Evolutionary conservation across 345 rosid genomes (phyloP), one percentile per base, ranked within the genome.

Genomic region (Clausena lansium): DNA sequence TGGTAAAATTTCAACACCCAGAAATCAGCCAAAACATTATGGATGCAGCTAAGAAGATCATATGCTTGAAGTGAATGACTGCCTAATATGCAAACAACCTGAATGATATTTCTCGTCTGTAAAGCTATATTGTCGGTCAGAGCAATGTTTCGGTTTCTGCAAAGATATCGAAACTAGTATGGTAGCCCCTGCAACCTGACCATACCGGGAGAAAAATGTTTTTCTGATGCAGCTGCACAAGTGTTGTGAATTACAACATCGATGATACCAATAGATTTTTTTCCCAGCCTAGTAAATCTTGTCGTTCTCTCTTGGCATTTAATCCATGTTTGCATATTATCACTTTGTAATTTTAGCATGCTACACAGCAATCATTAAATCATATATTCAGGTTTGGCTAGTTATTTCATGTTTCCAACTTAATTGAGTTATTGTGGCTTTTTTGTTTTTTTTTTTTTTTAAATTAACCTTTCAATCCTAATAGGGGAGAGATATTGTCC

Each of bases 31-130:
- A 89, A 84, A 87, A 84, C 84, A 83, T 93, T 70, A 45, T 84
- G 52, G 93, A 91, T 41, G 45, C 89, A 14, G 64, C 97, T 38
- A 90, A 89, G 84, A 92, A 89, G 83, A 86, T 95, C 75, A 85
- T 50, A 83, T 82, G 83, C 85, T 82, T 84, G 80, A 84, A 87
- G 67, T 89, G 84, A 89, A 62, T 62, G 32, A 36, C 27, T 17
- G 38, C 54, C 33, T 1, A 9, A 4, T 24, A 54, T 0, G 19
- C 17, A 3, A 27, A 35, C 14, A 60, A 30, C 47, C 76, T 5
- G 32, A 45, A 68, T 19, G n/a, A 77, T 22, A 63, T 27, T 68
- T 22, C 36, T 33, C 6, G 7, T 39, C 64, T 20, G n/a, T 35
- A 6, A 38, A 45, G 20, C 58, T n/a, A 33, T 61, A 65, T 35